These are phyloP conservation scores for Hymenoscyphus linearis DNA, from an alignment of 2,329 filamentous ascomycete genomes.

Conservation along the genomic window DNA sequence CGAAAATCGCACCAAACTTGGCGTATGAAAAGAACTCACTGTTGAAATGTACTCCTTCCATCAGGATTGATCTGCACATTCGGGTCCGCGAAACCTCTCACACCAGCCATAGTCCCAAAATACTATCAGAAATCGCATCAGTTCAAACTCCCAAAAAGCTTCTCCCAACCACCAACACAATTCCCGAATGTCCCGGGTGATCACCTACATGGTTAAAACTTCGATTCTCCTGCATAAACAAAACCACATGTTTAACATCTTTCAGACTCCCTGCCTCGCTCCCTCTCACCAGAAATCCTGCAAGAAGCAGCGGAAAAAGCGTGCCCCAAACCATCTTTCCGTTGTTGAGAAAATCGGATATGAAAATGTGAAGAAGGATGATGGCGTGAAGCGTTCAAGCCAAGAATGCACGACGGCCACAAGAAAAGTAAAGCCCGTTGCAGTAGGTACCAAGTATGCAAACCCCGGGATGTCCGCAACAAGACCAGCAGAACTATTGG, in stretches of 20 bases:
- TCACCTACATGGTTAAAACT: conserved; percentile 36
- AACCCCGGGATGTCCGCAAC: neutral
- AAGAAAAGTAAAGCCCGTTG: neutral
- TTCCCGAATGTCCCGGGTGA: neutral
- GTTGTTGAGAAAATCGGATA: neutral
- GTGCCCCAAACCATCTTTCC: neutral
- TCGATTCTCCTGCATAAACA: conserved; percentile 48
- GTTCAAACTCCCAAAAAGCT: neutral
- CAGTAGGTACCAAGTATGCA: neutral
- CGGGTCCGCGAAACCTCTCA: conserved; percentile 49
- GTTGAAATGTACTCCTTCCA: conserved; percentile 42
- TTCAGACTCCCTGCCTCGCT: conserved; percentile 35
- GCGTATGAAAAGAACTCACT: conserved; percentile 33
- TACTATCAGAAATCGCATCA: conserved; percentile 30
- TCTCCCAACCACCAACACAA: neutral
- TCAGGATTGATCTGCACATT: conserved; percentile 45
- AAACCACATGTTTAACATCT: conserved; percentile 50
- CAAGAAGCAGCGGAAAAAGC: neutral
- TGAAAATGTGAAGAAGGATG: neutral
- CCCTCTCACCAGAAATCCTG: neutral
- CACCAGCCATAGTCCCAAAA: conserved; percentile 50
- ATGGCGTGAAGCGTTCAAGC: neutral
- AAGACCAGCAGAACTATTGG: neutral
- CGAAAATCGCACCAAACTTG: neutral
- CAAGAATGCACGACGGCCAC: neutral